phyloP scores from a whole-genome alignment of 2,329 filamentous ascomycete species.

The Colletotrichum falcatum region DNA sequence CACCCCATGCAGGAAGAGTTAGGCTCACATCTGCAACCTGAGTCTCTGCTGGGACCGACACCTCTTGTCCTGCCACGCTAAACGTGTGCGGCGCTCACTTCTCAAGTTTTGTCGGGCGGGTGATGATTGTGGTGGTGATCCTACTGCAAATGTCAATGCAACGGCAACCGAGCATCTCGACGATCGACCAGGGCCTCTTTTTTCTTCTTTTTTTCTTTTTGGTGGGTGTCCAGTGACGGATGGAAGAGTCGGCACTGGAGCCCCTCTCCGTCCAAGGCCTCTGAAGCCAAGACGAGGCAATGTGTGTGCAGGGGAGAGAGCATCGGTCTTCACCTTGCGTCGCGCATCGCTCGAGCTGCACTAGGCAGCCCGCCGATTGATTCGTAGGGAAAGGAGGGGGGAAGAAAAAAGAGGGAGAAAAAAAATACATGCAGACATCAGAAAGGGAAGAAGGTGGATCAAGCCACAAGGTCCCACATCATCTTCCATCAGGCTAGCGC shows the following conservation, averaged over 20 bases:
- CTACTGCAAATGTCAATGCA: constrained; percentile 35
- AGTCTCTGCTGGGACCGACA: background rate
- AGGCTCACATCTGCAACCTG: constrained; percentile 14
- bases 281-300: constrained; percentile 35
- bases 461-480: constrained; percentile 17
- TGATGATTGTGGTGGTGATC: constrained; percentile 12
- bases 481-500: constrained; percentile 37
- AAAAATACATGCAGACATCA: background rate
- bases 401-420: background rate
- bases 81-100: constrained; percentile 8
- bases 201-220: too few species aligned
- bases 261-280: constrained; percentile 36
- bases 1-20: constrained; percentile 1
- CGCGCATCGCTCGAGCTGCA: constrained; percentile 22
- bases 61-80: constrained; percentile 1
- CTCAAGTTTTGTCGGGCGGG: background rate
- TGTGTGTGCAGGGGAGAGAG: constrained; percentile 28
- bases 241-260: constrained; percentile 41
- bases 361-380: constrained; percentile 13
- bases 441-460: constrained; percentile 7
- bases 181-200: constrained; percentile 33
- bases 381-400: background rate
- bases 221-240: constrained; percentile 17
- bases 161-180: constrained; percentile 32
- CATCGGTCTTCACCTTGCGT: constrained; percentile 33